A percentile compares a stretch with the other conserved stretches of the same genome.
Conservation (phyloP, 257 asterid genomes). For the Agastache rugosa region DNA sequence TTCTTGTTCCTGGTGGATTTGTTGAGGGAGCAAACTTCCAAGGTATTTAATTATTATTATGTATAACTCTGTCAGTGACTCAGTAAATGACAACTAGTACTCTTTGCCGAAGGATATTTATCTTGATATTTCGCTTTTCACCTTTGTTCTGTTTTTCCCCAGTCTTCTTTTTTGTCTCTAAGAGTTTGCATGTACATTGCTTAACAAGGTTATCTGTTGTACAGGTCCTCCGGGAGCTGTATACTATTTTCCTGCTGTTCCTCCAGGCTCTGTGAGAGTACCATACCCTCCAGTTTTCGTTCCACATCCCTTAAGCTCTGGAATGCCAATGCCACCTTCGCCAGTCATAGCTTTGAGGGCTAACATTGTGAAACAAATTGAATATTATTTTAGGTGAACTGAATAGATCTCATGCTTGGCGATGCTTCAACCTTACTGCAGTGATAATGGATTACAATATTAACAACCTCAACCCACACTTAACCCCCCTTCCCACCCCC, state of each 20-base stretch:
- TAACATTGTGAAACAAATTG: slow-evolving; percentile 76
- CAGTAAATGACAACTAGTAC: neutral
- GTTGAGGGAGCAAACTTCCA: slow-evolving; percentile 61
- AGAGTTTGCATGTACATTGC: slow-evolving; percentile 20
- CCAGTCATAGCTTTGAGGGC: slow-evolving; percentile 55
- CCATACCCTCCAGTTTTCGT: slow-evolving; percentile 67
- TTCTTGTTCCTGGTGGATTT: slow-evolving; percentile 59
- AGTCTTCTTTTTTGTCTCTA: slow-evolving; percentile 4
- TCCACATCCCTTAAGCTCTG: slow-evolving; percentile 59
- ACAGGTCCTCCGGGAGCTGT: slow-evolving; percentile 80
- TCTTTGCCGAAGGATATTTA: neutral
- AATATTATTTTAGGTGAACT: slow-evolving; percentile 86
- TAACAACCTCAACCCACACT: neutral
- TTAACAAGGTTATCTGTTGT: slow-evolving; percentile 33
- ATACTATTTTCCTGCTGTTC: slow-evolving; percentile 60
- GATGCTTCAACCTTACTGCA: slow-evolving; percentile 5
- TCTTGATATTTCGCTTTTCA: neutral
- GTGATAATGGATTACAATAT: slow-evolving; percentile 28
- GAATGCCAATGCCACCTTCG: slow-evolving; percentile 55
- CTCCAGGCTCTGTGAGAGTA: slow-evolving; percentile 64
- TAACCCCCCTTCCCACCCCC: neutral
- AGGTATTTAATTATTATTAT: slow-evolving; percentile 53
- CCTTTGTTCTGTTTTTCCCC: slow-evolving; percentile 3
- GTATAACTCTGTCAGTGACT: slow-evolving; percentile 13
- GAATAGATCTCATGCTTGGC: slow-evolving; percentile 25